Conservation (phyloP, 805 yeast species). For the Candida gorgasii region DNA sequence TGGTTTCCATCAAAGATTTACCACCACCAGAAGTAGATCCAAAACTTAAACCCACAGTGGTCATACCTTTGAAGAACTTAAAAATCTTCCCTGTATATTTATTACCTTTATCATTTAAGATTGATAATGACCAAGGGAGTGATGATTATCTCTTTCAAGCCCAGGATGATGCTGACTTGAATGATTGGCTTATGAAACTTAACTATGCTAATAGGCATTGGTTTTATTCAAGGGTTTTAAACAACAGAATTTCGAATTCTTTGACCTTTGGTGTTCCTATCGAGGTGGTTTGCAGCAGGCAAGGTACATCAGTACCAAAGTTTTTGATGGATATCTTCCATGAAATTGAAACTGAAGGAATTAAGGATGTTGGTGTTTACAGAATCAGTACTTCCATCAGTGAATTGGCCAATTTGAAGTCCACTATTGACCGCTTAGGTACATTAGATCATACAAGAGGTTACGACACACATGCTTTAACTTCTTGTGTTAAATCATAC, state of each 20-base stretch:
- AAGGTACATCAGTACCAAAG: slow-evolving; percentile 59
- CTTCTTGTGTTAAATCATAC: slow-evolving; percentile 83
- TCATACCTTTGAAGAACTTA: slow-evolving; percentile 47
- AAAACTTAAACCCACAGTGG: slow-evolving; percentile 51
- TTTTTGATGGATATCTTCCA: slow-evolving; percentile 65
- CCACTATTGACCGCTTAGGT: slow-evolving; percentile 48
- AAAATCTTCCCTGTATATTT: slow-evolving; percentile 55
- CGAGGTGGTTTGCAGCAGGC: slow-evolving; percentile 71
- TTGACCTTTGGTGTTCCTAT: slow-evolving; percentile 86
- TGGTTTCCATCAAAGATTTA: slow-evolving; percentile 53
- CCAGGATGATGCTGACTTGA: slow-evolving; percentile 56
- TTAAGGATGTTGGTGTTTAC: slow-evolving; percentile 89
- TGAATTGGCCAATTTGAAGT: slow-evolving; percentile 45
- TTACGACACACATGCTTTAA: slow-evolving; percentile 81
- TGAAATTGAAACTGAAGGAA: slow-evolving; percentile 82
- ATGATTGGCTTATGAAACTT: slow-evolving; percentile 67
- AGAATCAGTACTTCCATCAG: slow-evolving; percentile 61
- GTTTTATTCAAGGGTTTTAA: slow-evolving; percentile 48
- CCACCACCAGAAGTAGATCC: slow-evolving; percentile 54
- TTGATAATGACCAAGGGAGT: slow-evolving; percentile 41
- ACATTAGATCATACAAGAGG: slow-evolving; percentile 47
- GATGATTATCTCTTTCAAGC: slow-evolving; percentile 71
- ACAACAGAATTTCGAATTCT: slow-evolving; percentile 16
- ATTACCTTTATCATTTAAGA: slow-evolving; percentile 49
- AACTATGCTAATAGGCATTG: slow-evolving; percentile 54